phyloP scores from a whole-genome alignment of 768 basidiomycete species.

The Termitomyces titanicus region DNA sequence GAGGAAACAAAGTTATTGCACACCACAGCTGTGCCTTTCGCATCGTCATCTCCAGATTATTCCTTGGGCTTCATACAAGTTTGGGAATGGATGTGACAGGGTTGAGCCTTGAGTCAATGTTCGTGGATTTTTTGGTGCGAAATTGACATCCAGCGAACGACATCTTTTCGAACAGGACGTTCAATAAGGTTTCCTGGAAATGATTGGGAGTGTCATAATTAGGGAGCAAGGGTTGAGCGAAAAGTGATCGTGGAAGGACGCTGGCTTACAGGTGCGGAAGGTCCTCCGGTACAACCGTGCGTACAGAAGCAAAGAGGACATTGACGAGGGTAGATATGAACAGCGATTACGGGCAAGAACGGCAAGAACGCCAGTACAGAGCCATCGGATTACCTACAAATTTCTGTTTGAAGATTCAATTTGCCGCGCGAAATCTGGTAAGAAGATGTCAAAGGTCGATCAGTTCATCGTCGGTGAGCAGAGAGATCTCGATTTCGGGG shows the following conservation, averaged over 20 bases:
- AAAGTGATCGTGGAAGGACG: constrained; percentile 9
- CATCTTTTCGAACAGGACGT: constrained; percentile 20
- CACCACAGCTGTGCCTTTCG: constrained; percentile 11
- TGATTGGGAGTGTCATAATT: constrained; percentile 9
- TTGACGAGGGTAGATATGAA: constrained; percentile 3
- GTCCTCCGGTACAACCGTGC: constrained; percentile 24
- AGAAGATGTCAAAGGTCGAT: constrained; percentile 17
- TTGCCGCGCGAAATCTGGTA: constrained; percentile 6
- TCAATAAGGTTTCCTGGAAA: constrained; percentile 19
- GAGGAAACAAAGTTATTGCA: constrained; percentile 11
- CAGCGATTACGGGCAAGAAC: constrained; percentile 7
- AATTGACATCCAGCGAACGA: constrained; percentile 29
- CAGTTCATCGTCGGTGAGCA: constrained; percentile 11
- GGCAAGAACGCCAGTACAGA: neutral
- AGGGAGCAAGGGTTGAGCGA: constrained; percentile 7
- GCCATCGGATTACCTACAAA: constrained; percentile 13
- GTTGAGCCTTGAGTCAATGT: constrained; percentile 17
- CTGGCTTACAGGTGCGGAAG: constrained; percentile 10
- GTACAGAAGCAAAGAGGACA: constrained; percentile 18
- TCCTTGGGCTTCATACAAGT: constrained; percentile 5
- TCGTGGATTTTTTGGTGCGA: constrained; percentile 23
- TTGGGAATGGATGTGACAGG: constrained; percentile 16
- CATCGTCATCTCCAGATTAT: constrained; percentile 6
- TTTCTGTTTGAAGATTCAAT: constrained; percentile 13
- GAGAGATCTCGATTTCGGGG: constrained; percentile 15